Base-by-base conservation (phyloP, 441 rosid species). In the Populus hybrid region DNA sequence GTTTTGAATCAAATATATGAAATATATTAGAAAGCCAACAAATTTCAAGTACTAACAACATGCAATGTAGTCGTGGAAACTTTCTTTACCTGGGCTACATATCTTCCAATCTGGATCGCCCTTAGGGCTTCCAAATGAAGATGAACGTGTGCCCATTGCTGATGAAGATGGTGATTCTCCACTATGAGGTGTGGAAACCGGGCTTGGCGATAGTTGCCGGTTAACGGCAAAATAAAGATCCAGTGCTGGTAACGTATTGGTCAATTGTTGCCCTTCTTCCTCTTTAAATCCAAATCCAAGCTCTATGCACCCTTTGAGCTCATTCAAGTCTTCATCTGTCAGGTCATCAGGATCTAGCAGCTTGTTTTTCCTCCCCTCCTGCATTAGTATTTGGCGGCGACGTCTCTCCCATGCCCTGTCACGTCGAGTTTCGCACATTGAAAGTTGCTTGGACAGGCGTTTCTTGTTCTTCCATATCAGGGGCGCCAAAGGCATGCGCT, bases 241-340 rank as follows among this genome's bases (percentile, higher is more conserved):
- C 65, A 96, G 86, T 12, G 99, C 99, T 24, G 99, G 99, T 81
- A 96, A 87, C 1, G 98, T 94, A 66, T 83, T 86, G 78, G 92
- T 86, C 42, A 96, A 83, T 69, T 80, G 77, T 82, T 92, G 96
- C 0, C 98, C 98, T 57, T 85, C 87, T 76, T 94, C 92, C 69
- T 94, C 98, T 3, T 87, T 89, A 79, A 96, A 96, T 24, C 98
- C 98, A 68, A 96, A 96, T 11, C 98, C 99, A 8, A 96, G 94
- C 86, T 96, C 99, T 65, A 96, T 94, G 80, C 97, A 90, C 5
- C 98, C 99, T 83, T 91, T 96, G 26, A 96, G 91, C 85, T 96
- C 99, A 73, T 87, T 81, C 82, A 96, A 80, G 75, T 96, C 98
- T 71, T 91, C 98, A 69, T 96, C 98, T 0, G 97, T 96, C 83